Percentiles rank a stretch among this genome's conserved stretches.
Evolutionary conservation across 768 basidiomycete genomes (phyloP).

Genomic region (Artomyces pyxidatus): DNA sequence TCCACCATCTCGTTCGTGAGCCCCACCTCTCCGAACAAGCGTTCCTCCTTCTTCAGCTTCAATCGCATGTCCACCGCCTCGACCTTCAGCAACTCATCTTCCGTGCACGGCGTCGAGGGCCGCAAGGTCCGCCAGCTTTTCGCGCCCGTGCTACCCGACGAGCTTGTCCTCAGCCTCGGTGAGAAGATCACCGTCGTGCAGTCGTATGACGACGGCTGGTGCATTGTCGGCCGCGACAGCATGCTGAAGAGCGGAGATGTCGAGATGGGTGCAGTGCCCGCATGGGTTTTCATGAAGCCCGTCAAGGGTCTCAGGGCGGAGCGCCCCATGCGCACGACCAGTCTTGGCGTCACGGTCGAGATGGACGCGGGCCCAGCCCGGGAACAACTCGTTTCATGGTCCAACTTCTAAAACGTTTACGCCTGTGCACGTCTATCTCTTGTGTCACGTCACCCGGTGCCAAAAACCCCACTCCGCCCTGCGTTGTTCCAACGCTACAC

Average conservation of each 20-base stretch:
- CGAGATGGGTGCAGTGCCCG: constrained; percentile 66
- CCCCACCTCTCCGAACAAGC: background rate
- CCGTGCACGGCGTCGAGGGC: constrained; percentile 15
- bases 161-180: constrained; percentile 49
- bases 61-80: constrained; percentile 13
- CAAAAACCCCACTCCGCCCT: too few species aligned
- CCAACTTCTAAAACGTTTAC: constrained; percentile 47
- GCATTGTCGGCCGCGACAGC: constrained; percentile 54
- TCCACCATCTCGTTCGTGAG: constrained; percentile 9
- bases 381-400: constrained; percentile 59
- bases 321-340: constrained; percentile 55
- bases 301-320: constrained; percentile 50
- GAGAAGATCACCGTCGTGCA: constrained; percentile 55
- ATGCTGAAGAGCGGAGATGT: constrained; percentile 30
- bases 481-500: too few species aligned
- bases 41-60: constrained; percentile 7
- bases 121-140: constrained; percentile 61
- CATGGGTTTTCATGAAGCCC: constrained; percentile 68
- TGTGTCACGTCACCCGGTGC: too few species aligned
- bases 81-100: constrained; percentile 1
- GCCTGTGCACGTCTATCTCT: too few species aligned
- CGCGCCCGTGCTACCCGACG: constrained; percentile 65
- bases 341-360: constrained; percentile 57
- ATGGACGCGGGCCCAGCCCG: constrained; percentile 36
- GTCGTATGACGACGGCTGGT: constrained; percentile 77